These are phyloP conservation scores for Globisporangium solare DNA, from an alignment of 352 stramenopile species.

Conservation along the genomic window DNA sequence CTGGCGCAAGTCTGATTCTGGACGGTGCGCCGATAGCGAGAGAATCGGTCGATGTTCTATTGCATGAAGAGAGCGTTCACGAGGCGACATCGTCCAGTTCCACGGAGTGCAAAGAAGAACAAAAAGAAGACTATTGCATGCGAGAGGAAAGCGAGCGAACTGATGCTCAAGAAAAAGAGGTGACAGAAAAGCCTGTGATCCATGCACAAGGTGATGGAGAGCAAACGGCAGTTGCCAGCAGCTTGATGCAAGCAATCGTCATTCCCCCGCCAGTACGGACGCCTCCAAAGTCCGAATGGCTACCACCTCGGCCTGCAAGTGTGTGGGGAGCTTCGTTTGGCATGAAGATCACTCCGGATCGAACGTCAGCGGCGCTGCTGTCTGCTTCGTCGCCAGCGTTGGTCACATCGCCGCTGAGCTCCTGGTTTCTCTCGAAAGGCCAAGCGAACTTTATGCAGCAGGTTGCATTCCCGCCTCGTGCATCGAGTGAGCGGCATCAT, in stretches of 20 bases:
- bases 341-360: conserved; percentile 2
- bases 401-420: conserved; percentile 15
- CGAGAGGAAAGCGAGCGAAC: no score
- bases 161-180: no score
- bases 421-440: conserved; percentile 23
- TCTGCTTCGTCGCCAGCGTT: conserved; percentile 1
- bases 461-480: conserved; percentile 13
- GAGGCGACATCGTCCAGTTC: no score
- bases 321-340: conserved; percentile 15
- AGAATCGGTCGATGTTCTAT: background rate
- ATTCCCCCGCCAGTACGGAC: background rate
- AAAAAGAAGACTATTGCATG: no score
- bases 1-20: background rate
- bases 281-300: background rate
- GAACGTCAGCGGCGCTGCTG: background rate
- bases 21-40: background rate
- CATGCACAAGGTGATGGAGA: background rate
- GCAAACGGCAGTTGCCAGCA: background rate
- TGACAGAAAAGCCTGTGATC: no score
- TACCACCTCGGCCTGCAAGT: conserved; percentile 4
- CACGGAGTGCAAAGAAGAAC: no score
- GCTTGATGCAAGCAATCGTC: background rate
- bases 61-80: no score
- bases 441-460: conserved; percentile 22
- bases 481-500: conserved; percentile 1